Base-by-base conservation (phyloP, 176 grass and related monocot species). In the Pharus latifolius region DNA sequence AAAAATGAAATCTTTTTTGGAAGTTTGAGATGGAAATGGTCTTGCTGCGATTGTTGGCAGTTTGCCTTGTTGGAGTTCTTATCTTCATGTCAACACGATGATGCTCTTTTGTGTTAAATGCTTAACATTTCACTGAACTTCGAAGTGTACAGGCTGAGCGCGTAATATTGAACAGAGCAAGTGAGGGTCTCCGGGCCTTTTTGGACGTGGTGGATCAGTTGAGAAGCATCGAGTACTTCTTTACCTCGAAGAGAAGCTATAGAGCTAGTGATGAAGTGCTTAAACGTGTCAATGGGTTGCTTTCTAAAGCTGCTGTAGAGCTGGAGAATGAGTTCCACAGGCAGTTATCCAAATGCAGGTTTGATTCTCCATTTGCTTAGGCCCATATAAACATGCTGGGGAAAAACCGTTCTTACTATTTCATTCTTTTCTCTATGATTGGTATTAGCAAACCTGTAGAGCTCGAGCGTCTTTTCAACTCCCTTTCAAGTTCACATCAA, bases 391-490 rank as follows among this genome's bases (percentile, higher is more conserved):
- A 50, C 9, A 25, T 45, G 22, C 55, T 75, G 17, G 67, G 27
- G 3, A 14, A 7, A 60, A 26, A 66, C 31, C 30, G 19, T 26
- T 29, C 43, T 28, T 26, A 41, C 42, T 70, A 15, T 29, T 69
- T 32, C 22, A 40, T 37, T 56, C 0, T 8, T 25, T 68, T 14
- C 28, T 25, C 7, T 32, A 23, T 49, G 37, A 73, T 34, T 74
- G n/a, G 18, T 48, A 83, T 56, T 25, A 91, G 91, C 73, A 87
- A 91, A 79, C 84, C 81, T 47, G 63, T 91, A 32, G 72, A 87
- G 18, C 74, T 72, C 18, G 53, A 71, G 5, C 47, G 42, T 54
- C 59, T 85, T 68, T 49, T 82, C 77, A 69, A 88, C 19, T 85
- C 60, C 67, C 69, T 82, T 67, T 73, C 81, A 14, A 82, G 46